Evolutionary conservation across 306 rosid species (phyloP), one percentile per base, ranked within the genome.

Genomic region (Astragalus glycyphyllos): DNA sequence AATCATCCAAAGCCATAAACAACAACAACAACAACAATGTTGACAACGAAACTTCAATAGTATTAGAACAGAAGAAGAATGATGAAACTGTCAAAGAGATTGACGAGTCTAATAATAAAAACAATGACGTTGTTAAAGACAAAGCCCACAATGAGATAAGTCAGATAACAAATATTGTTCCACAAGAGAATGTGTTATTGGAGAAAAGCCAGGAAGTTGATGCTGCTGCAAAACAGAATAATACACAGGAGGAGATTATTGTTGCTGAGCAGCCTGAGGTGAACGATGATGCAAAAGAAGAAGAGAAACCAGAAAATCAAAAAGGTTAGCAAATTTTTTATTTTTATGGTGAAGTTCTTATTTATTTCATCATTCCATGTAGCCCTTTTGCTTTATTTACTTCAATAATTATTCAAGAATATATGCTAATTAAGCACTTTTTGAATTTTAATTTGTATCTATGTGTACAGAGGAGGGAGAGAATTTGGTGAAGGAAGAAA

Each of bases 391-490:
- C 4, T 65, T 35, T 10, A 60, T 13, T 15, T 0, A 14, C 7
- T 13, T 41, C 2, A 20, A 54, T 20, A 12, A 4, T 23, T 53
- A 3, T 50, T 50, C 8, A 50, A 26, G 31, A 26, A 26, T 26
- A 26, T 26, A 26, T 26, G 31, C 3, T 26, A 26, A 3, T 1
- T 26, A 8, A 51, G 58, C n/a, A 7, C 31, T 16, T 58, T 32
- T 58, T 58, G 8, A 15, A 35, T 14, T 35, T 58, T 13, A 14
- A 3, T 26, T 2, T 3, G 4, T 26, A 26, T 60, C 14, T 40
- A 5, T 62, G 20, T 26, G 35, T 72, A 6, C 65, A 87, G 88
- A 77, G 69, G 78, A 77, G 7, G 75, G 53, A 56, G 65, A 69
- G 65, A 10, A 44, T 0, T 67, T 75, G 68, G 68, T 6, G 0